Conservation (phyloP, 495 filamentous ascomycete species). For the Clavariopsis aquatica region DNA sequence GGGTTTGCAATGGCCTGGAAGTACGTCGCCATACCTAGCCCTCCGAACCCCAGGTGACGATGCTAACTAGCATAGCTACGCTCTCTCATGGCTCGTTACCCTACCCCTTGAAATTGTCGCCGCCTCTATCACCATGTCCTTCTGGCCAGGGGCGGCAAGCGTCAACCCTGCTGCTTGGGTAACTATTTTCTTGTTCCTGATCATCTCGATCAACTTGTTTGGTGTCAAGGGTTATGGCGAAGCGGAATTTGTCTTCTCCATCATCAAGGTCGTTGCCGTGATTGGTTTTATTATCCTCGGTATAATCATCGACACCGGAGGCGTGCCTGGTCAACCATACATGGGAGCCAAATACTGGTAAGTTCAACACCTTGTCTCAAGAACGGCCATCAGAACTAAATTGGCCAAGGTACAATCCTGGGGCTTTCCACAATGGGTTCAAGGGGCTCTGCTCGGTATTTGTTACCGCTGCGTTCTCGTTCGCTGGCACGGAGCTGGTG, state of each 20-base stretch:
- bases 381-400: not conserved
- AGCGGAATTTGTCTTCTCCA: constrained; percentile 48
- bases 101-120: constrained; percentile 90
- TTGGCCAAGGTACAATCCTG: constrained; percentile 67
- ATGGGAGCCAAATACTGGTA: constrained; percentile 50
- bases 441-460: constrained; percentile 93
- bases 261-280: constrained; percentile 76
- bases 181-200: constrained; percentile 49
- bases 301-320: constrained; percentile 56
- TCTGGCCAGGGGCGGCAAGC: constrained; percentile 62
- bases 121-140: constrained; percentile 86
- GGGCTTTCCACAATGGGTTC: constrained; percentile 90
- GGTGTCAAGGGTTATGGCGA: constrained; percentile 49
- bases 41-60: too few relatives aligned
- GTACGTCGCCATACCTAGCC: too few relatives aligned
- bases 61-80: constrained; percentile 78
- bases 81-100: constrained; percentile 87
- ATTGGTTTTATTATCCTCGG: constrained; percentile 50
- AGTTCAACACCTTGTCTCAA: not conserved
- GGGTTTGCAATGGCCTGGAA: constrained; percentile 99
- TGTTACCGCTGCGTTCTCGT: constrained; percentile 90
- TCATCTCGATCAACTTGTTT: constrained; percentile 47
- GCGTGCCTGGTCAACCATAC: constrained; percentile 69
- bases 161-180: constrained; percentile 79
- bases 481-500: constrained; percentile 88